phyloP scores from a whole-genome alignment of 768 basidiomycete species.

The Boletus vinaceobasis region DNA sequence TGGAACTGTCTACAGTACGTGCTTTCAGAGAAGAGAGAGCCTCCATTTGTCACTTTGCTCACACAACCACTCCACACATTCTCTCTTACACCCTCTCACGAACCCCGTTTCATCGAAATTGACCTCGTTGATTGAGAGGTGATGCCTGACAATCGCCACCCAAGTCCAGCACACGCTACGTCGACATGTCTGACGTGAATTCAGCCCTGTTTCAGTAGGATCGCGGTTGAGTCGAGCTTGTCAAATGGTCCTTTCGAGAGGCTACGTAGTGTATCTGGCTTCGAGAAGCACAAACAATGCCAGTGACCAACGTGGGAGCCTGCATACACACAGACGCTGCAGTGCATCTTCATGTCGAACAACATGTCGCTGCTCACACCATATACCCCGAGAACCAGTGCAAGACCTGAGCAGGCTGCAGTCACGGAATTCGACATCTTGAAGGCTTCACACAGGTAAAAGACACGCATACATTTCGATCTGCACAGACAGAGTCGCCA shows the following conservation, averaged over 20 bases:
- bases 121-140: not conserved
- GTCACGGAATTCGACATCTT: conserved; percentile 71
- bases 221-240: not conserved
- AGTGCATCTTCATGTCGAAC: not conserved
- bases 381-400: conserved; percentile 8
- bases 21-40: not conserved
- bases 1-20: too few relatives aligned
- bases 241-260: too few relatives aligned
- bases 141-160: not conserved
- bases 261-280: too few relatives aligned
- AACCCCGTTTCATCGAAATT: not conserved
- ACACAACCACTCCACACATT: not conserved
- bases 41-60: not conserved
- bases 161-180: not conserved
- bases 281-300: too few relatives aligned
- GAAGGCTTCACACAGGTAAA: conserved; percentile 66
- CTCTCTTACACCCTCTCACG: not conserved
- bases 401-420: not conserved
- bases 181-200: not conserved
- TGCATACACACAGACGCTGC: not conserved
- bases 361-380: conserved; percentile 14
- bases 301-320: not conserved
- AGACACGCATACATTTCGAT: not conserved
- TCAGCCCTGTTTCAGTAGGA: not conserved
- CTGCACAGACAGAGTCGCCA: not conserved